Conservation (phyloP, 805 yeast genomes). For the Zygosaccharomyces rouxii region DNA sequence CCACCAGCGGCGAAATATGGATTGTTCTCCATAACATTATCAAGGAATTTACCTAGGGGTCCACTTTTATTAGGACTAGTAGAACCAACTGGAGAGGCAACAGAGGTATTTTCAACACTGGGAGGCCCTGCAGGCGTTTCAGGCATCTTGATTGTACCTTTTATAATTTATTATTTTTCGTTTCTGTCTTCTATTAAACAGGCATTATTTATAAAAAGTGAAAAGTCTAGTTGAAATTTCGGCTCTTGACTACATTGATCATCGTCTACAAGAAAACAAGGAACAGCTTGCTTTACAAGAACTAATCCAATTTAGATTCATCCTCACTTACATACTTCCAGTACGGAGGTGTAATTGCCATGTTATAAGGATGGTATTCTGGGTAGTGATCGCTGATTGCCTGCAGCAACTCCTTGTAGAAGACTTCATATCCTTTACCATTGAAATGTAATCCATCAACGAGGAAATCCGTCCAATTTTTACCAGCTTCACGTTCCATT, state of each 20-base stretch:
- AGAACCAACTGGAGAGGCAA: background rate
- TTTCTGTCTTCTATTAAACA: background rate
- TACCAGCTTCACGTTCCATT: conserved; percentile 37
- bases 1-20: conserved; percentile 99
- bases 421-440: conserved; percentile 48
- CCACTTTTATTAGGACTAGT: conserved; percentile 22
- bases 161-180: background rate
- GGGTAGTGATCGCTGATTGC: conserved; percentile 45
- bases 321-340: conserved; percentile 38
- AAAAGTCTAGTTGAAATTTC: background rate
- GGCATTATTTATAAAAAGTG: background rate
- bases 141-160: background rate
- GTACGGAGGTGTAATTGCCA: conserved; percentile 37
- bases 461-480: conserved; percentile 41
- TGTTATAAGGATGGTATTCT: conserved; percentile 41
- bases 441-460: conserved; percentile 60
- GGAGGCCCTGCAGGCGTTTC: background rate
- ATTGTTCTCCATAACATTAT: conserved; percentile 58
- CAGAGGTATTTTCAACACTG: background rate
- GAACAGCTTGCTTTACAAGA: conserved; percentile 1
- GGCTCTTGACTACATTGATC: background rate
- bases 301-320: conserved; percentile 22
- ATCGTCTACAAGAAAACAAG: background rate
- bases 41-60: conserved; percentile 38
- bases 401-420: conserved; percentile 42